A percentile compares a stretch with the other conserved stretches of the same genome.
Conservation (phyloP, 768 basidiomycete genomes). For the Tricholoma sp. region DNA sequence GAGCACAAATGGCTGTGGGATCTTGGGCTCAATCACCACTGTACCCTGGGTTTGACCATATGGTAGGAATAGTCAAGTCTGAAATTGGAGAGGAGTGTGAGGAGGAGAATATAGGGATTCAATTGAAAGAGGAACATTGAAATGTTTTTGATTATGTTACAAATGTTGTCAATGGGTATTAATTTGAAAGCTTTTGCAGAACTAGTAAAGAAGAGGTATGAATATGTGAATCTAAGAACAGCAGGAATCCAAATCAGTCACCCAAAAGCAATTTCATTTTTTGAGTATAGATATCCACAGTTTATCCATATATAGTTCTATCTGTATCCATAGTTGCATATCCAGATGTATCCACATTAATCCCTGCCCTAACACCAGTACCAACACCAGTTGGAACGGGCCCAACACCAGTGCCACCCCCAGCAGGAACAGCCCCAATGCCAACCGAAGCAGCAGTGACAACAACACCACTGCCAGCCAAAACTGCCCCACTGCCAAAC, state of each 20-base stretch:
- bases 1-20: conserved; percentile 24
- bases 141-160: neutral
- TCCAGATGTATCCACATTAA: neutral
- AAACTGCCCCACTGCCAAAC: too few relatives aligned
- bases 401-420: too few relatives aligned
- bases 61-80: neutral
- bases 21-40: conserved; percentile 26
- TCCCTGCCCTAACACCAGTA: too few relatives aligned
- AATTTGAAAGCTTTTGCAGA: neutral
- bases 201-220: neutral
- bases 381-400: too few relatives aligned
- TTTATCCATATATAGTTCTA: neutral
- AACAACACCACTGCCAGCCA: too few relatives aligned
- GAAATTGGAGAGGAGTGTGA: neutral
- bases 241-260: neutral
- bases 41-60: conserved; percentile 9
- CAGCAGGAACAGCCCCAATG: too few relatives aligned
- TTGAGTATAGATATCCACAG: neutral
- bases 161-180: neutral
- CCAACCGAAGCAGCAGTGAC: too few relatives aligned
- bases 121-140: neutral
- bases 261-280: neutral
- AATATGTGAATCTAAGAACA: neutral
- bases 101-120: neutral
- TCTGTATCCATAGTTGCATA: neutral